These are phyloP conservation scores for Fusarium lateritium DNA, from an alignment of 2,329 filamentous ascomycete species.

Conservation along the genomic window DNA sequence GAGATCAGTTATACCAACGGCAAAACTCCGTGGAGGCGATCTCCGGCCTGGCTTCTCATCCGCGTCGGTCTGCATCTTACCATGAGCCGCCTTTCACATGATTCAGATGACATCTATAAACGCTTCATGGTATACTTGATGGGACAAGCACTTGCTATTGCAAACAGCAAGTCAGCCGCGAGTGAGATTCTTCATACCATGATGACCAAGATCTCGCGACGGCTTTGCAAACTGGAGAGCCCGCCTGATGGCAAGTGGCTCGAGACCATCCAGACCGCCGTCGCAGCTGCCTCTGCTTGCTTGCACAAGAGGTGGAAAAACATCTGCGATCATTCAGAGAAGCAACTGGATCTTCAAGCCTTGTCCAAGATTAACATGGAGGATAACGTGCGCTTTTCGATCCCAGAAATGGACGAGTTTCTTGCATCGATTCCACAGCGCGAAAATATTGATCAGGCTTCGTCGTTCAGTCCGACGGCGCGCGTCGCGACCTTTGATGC, in stretches of 20 bases:
- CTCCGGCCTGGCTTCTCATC: constrained; percentile 68
- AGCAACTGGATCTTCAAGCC: not conserved
- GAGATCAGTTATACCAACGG: constrained; percentile 62
- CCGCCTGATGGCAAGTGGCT: constrained; percentile 17
- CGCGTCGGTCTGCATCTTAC: constrained; percentile 64
- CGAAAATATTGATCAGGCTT: not conserved
- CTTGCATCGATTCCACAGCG: constrained; percentile 17
- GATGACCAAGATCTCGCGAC: constrained; percentile 27
- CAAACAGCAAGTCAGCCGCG: not conserved
- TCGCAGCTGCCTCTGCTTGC: not conserved
- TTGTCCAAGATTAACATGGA: constrained; percentile 3
- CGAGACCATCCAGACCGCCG: not conserved
- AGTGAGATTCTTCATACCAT: constrained; percentile 35
- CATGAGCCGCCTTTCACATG: not conserved
- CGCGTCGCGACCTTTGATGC: not conserved
- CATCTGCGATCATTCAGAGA: constrained; percentile 5
- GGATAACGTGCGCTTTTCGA: constrained; percentile 9
- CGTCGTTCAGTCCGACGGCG: constrained; percentile 22
- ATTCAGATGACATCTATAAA: constrained; percentile 18
- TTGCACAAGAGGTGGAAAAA: constrained; percentile 20
- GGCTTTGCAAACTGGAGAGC: constrained; percentile 28
- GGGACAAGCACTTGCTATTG: not conserved
- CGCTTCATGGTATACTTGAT: constrained; percentile 37
- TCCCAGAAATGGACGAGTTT: constrained; percentile 30
- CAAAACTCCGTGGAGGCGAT: constrained; percentile 62